Evolutionary conservation across 2,329 filamentous ascomycete species (phyloP).

Genomic region (Colletotrichum musae): DNA sequence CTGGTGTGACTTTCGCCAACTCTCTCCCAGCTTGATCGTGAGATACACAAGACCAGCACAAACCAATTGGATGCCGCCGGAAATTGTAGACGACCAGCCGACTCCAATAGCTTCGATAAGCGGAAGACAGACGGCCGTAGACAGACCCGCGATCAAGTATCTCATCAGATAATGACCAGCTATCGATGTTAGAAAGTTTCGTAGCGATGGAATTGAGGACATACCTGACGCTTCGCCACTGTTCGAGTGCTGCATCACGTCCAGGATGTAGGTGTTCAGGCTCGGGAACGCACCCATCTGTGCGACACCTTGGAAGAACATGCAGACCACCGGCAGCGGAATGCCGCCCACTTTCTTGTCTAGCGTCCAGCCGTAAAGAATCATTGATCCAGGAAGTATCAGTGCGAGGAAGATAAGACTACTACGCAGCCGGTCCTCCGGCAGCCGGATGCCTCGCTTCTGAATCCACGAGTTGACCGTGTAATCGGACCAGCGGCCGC

Average conservation of each 20-base stretch:
- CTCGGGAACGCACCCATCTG: slow-evolving; percentile 83
- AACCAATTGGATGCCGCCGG: slow-evolving; percentile 38
- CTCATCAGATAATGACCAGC: slow-evolving; percentile 85
- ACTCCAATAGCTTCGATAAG: slow-evolving; percentile 81
- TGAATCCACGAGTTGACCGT: slow-evolving; percentile 76
- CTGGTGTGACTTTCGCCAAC: slow-evolving; percentile 12
- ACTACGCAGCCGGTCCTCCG: slow-evolving; percentile 77
- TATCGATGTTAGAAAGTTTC: slow-evolving; percentile 76
- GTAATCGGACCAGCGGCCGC: slow-evolving; percentile 79
- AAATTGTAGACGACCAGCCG: slow-evolving; percentile 85
- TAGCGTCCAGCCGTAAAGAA: slow-evolving; percentile 72
- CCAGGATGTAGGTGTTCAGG: slow-evolving; percentile 85
- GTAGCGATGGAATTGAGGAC: slow-evolving; percentile 45
- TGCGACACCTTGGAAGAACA: slow-evolving; percentile 82
- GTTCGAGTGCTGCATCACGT: slow-evolving; percentile 76
- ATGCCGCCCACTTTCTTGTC: slow-evolving; percentile 66
- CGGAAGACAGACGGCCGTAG: slow-evolving; percentile 80
- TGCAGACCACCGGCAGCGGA: slow-evolving; percentile 76
- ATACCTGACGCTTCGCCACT: slow-evolving; percentile 4
- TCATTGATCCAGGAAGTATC: slow-evolving; percentile 73
- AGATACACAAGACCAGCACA: slow-evolving; percentile 10
- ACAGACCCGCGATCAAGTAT: slow-evolving; percentile 81
- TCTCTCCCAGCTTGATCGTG: not conserved
- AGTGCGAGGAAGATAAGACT: slow-evolving; percentile 70
- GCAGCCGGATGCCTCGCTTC: slow-evolving; percentile 72